Conservation (phyloP, 345 rosid genomes). For the Firmiana major region DNA sequence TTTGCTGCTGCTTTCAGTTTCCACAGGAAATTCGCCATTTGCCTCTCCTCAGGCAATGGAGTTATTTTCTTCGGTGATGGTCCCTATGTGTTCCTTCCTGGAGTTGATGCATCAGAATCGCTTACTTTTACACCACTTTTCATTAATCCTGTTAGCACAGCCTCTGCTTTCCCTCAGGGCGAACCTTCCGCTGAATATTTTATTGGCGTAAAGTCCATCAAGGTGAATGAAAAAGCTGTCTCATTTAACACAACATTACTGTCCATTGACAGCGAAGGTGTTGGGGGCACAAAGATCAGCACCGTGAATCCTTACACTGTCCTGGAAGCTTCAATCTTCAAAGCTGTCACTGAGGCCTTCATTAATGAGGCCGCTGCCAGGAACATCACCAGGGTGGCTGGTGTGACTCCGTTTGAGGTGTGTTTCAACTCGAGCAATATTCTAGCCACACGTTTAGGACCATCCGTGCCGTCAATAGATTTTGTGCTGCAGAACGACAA, state of each 20-base stretch:
- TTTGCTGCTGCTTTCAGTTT: slow-evolving; percentile 57
- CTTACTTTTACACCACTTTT: slow-evolving; percentile 49
- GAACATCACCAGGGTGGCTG: slow-evolving; percentile 45
- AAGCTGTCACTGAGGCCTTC: slow-evolving; percentile 40
- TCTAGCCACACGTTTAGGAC: slow-evolving; percentile 45
- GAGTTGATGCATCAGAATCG: slow-evolving; percentile 35
- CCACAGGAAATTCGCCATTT: slow-evolving; percentile 50
- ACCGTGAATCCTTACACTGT: slow-evolving; percentile 67
- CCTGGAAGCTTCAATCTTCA: slow-evolving; percentile 48
- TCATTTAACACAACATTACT: slow-evolving; percentile 40
- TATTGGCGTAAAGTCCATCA: slow-evolving; percentile 50
- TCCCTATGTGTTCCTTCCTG: slow-evolving; percentile 50
- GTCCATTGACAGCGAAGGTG: slow-evolving; percentile 36
- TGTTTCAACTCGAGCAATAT: slow-evolving; percentile 48
- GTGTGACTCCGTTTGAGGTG: slow-evolving; percentile 51
- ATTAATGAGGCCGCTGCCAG: slow-evolving; percentile 28
- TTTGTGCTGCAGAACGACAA: slow-evolving; percentile 44
- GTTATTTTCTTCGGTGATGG: slow-evolving; percentile 61
- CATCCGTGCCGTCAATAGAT: slow-evolving; percentile 48
- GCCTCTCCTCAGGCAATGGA: slow-evolving; percentile 39
- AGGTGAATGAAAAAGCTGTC: slow-evolving; percentile 30
- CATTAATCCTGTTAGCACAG: slow-evolving; percentile 56
- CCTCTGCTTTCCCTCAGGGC: slow-evolving; percentile 31
- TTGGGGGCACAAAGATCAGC: slow-evolving; percentile 75
- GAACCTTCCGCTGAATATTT: slow-evolving; percentile 67